These are phyloP conservation scores for Termitomyces sp. DNA, from an alignment of 768 basidiomycete species.

Conservation along the genomic window DNA sequence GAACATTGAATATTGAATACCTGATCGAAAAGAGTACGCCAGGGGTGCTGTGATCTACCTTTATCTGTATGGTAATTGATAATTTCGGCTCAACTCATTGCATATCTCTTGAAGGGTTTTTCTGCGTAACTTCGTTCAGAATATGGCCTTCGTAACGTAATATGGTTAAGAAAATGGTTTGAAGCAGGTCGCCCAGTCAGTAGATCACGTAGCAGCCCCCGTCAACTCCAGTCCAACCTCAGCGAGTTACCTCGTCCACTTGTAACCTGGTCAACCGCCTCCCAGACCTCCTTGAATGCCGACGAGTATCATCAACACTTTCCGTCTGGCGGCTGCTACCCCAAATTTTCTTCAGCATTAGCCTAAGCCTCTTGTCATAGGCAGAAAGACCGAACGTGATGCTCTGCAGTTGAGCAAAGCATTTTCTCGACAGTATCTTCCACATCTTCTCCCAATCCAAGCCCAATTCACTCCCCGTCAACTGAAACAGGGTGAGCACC, in stretches of 20 bases:
- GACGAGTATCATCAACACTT: constrained; percentile 6
- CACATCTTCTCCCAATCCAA: constrained; percentile 19
- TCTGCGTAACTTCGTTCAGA: not conserved
- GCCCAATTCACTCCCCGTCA: constrained; percentile 14
- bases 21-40: not conserved
- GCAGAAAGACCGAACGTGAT: constrained; percentile 15
- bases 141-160: not conserved
- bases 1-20: constrained; percentile 7
- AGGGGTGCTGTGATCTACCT: not conserved
- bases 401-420: constrained; percentile 14
- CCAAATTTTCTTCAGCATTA: constrained; percentile 18
- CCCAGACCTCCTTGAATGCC: constrained; percentile 15
- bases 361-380: constrained; percentile 15
- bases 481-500: constrained; percentile 14
- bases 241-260: constrained; percentile 14
- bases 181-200: constrained; percentile 1
- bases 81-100: not conserved
- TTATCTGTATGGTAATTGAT: constrained; percentile 9
- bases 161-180: not conserved
- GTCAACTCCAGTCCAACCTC: not conserved
- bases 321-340: constrained; percentile 4
- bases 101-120: not conserved
- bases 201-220: not conserved
- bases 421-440: constrained; percentile 13
- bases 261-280: constrained; percentile 16